These are phyloP conservation scores for Fusarium scirpi DNA, from an alignment of 2,329 filamentous ascomycete species.

Conservation along the genomic window DNA sequence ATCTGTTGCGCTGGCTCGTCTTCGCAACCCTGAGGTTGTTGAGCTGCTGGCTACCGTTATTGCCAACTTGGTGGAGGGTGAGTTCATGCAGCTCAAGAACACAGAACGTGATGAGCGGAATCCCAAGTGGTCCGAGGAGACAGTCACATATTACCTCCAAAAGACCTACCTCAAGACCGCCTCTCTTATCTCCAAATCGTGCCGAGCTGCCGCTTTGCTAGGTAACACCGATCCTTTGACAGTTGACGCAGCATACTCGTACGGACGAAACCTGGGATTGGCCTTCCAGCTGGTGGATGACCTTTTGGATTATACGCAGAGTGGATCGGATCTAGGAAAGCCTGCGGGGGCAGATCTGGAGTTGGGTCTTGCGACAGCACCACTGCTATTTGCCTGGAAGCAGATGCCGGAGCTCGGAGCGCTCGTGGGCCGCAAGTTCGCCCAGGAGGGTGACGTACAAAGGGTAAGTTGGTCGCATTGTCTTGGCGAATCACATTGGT, in stretches of 20 bases:
- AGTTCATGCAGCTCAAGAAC: constrained; percentile 99
- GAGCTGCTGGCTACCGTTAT: constrained; percentile 96
- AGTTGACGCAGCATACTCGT: constrained; percentile 90
- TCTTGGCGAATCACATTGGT: constrained; percentile 36
- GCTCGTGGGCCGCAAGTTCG: constrained; percentile 92
- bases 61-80: constrained; percentile 95
- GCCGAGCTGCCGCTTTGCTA: constrained; percentile 87
- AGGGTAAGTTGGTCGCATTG: constrained; percentile 67
- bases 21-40: constrained; percentile 93
- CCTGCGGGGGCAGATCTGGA: constrained; percentile 94
- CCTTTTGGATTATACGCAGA: constrained; percentile 95
- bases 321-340: constrained; percentile 87
- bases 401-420: constrained; percentile 84
- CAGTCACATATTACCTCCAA: constrained; percentile 92
- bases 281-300: constrained; percentile 99
- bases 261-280: constrained; percentile 92
- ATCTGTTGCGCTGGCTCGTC: constrained; percentile 89
- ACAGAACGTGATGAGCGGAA: constrained; percentile 88
- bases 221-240: constrained; percentile 81
- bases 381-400: constrained; percentile 95
- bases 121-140: constrained; percentile 88
- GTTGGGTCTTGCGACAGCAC: constrained; percentile 92
- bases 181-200: constrained; percentile 95
- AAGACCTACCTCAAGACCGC: constrained; percentile 99
- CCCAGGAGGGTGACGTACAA: constrained; percentile 82